Evolutionary conservation across 2,329 filamentous ascomycete species (phyloP).

Genomic region (Pezizomycotina sp.): DNA sequence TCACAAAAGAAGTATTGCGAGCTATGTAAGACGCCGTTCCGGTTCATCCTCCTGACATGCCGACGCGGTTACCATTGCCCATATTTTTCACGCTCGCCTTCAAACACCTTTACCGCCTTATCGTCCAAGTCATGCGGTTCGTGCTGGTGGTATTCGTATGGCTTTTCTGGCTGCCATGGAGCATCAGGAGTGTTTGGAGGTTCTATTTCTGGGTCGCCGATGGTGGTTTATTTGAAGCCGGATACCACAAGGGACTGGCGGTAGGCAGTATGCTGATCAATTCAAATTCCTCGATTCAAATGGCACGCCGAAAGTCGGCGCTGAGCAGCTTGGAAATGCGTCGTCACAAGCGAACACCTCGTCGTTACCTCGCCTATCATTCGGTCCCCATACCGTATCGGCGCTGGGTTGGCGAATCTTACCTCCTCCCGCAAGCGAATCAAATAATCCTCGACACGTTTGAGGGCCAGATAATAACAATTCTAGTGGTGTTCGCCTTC

Average conservation of each 20-base stretch:
- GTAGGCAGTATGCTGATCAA: slow-evolving; percentile 8
- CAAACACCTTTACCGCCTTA: slow-evolving; percentile 52
- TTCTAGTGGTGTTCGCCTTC: slow-evolving; percentile 80
- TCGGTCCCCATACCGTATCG: no score
- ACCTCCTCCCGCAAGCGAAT: slow-evolving; percentile 44
- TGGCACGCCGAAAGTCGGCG: no score
- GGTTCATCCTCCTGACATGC: slow-evolving; percentile 91
- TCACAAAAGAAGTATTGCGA: slow-evolving; percentile 99
- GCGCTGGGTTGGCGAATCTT: slow-evolving; percentile 31
- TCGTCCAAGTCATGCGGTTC: slow-evolving; percentile 63
- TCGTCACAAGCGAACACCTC: slow-evolving; percentile 5
- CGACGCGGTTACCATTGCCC: slow-evolving; percentile 57
- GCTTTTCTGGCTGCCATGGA: slow-evolving; percentile 74
- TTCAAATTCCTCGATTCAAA: slow-evolving; percentile 4
- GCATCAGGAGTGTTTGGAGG: slow-evolving; percentile 83
- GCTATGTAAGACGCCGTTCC: slow-evolving; percentile 94
- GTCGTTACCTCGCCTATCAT: no score
- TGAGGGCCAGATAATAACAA: slow-evolving; percentile 85
- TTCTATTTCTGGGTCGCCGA: slow-evolving; percentile 90
- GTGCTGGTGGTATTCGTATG: slow-evolving; percentile 69
- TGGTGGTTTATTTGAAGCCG: slow-evolving; percentile 35
- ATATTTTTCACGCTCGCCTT: slow-evolving; percentile 67
- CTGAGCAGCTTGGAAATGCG: slow-evolving; percentile 6
- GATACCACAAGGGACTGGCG: slow-evolving; percentile 8
- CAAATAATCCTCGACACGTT: slow-evolving; percentile 63